Conservation (phyloP, 2,329 filamentous ascomycete genomes). For the Diaporthe nobilis region DNA sequence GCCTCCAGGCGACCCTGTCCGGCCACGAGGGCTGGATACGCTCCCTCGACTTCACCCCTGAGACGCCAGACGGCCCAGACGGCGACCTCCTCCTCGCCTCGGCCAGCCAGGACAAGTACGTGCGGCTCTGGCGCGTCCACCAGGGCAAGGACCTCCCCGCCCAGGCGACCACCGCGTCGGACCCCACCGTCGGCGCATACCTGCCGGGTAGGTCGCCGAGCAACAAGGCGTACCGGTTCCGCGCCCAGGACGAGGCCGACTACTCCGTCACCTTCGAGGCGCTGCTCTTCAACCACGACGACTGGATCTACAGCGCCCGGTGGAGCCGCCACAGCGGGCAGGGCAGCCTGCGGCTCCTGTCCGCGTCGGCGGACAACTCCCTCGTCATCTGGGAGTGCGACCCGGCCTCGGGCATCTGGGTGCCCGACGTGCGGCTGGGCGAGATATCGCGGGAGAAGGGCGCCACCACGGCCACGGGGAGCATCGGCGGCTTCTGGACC, state of each 20-base stretch:
- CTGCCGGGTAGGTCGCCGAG: slow-evolving; percentile 80
- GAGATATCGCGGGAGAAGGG: slow-evolving; percentile 97
- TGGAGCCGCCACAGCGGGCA: slow-evolving; percentile 70
- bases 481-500: slow-evolving; percentile 96
- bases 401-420: slow-evolving; percentile 87
- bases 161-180: slow-evolving; percentile 66
- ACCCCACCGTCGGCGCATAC: slow-evolving; percentile 71
- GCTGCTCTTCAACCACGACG: slow-evolving; percentile 92
- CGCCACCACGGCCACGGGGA: slow-evolving; percentile 95
- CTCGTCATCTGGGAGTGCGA: slow-evolving; percentile 94
- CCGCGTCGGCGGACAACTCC: slow-evolving; percentile 95
- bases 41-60: slow-evolving; percentile 82
- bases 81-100: slow-evolving; percentile 88
- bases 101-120: slow-evolving; percentile 97
- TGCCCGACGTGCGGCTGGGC: slow-evolving; percentile 86
- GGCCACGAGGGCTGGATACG: slow-evolving; percentile 97
- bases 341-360: slow-evolving; percentile 76
- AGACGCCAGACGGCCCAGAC: slow-evolving; percentile 62
- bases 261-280: slow-evolving; percentile 95
- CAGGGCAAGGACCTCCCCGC: slow-evolving; percentile 75
- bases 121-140: slow-evolving; percentile 91
- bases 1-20: slow-evolving; percentile 80
- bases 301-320: slow-evolving; percentile 94
- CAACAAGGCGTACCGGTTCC: slow-evolving; percentile 89
- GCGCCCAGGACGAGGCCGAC: slow-evolving; percentile 65